A percentile compares a stretch with the other conserved stretches of the same genome.
Evolutionary conservation across 2,329 filamentous ascomycete species (phyloP).

Genomic region (Hymenoscyphus fructigenus): DNA sequence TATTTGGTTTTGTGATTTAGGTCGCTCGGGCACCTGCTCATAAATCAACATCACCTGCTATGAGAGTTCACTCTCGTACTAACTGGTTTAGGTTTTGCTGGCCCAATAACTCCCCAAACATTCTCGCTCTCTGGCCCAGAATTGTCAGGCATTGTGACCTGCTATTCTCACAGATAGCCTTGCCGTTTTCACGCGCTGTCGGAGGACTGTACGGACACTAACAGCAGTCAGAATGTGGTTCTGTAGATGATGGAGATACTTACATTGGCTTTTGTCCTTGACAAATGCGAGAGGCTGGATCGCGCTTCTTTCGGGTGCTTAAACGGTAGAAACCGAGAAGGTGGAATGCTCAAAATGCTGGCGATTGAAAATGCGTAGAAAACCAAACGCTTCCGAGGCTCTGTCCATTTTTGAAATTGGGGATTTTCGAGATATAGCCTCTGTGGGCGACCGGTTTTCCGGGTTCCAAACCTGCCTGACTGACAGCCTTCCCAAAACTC

Average conservation of each 20-base stretch:
- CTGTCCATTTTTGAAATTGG: neutral
- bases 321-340: neutral
- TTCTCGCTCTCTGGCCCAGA: neutral
- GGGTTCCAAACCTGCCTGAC: neutral
- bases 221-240: neutral
- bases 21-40: neutral
- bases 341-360: neutral
- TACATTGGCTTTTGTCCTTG: too few relatives aligned
- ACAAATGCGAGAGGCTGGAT: too few relatives aligned
- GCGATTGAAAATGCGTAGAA: neutral
- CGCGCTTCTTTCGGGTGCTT: neutral
- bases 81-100: neutral
- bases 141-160: neutral
- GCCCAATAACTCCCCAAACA: neutral
- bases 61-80: neutral
- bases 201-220: neutral
- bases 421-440: neutral
- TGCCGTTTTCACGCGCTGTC: neutral
- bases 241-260: neutral
- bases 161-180: neutral
- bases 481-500: neutral
- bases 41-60: neutral
- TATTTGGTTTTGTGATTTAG: too few relatives aligned
- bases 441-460: neutral
- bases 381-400: neutral